These are phyloP conservation scores for Bullera alba DNA, from an alignment of 768 basidiomycete genomes.

Conservation along the genomic window DNA sequence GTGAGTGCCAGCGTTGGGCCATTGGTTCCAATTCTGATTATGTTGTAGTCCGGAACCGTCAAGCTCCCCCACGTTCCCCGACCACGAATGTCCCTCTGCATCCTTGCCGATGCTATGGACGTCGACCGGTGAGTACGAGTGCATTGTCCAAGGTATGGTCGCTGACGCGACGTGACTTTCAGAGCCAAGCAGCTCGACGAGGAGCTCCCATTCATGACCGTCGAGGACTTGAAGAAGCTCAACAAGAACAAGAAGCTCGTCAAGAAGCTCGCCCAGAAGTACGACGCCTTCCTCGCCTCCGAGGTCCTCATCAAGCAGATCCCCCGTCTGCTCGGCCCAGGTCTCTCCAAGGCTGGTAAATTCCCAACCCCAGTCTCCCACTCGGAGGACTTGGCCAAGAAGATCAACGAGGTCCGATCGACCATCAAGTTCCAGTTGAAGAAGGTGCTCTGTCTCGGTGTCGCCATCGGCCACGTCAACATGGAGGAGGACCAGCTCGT, in stretches of 20 bases:
- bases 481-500: constrained; percentile 98
- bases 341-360: constrained; percentile 99
- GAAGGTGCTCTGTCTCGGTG: constrained; percentile 92
- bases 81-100: constrained; percentile 98
- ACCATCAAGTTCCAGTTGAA: constrained; percentile 99
- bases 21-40: background rate
- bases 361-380: constrained; percentile 97
- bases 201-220: constrained; percentile 74
- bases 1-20: constrained; percentile 49
- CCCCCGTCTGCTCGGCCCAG: constrained; percentile 93
- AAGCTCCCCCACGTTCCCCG: constrained; percentile 95
- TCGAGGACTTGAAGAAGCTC: constrained; percentile 99
- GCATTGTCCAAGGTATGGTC: background rate
- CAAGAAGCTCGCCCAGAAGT: constrained; percentile 99
- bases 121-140: constrained; percentile 62
- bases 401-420: constrained; percentile 89
- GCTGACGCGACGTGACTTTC: background rate
- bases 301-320: constrained; percentile 99
- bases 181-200: constrained; percentile 48
- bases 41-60: constrained; percentile 28
- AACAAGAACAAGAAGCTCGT: constrained; percentile 99
- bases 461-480: constrained; percentile 93
- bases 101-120: constrained; percentile 97
- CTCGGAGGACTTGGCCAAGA: constrained; percentile 78
- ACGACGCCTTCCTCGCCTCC: constrained; percentile 96